Evolutionary conservation across 768 basidiomycete genomes (phyloP).

Genomic region (Trichaptum fuscoviolaceum): DNA sequence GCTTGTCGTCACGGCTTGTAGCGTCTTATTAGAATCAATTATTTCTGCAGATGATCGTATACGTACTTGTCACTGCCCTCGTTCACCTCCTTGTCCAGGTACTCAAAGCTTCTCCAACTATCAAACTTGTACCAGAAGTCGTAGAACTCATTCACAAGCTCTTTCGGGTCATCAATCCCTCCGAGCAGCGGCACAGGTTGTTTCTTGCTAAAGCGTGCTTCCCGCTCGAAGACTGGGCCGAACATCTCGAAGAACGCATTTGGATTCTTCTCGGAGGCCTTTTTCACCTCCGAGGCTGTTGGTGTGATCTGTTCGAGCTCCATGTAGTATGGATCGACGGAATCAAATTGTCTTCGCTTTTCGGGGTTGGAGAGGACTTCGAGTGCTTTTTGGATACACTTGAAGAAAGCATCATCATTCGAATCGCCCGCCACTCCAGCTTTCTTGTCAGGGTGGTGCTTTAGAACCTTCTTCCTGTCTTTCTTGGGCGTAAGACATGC

Average conservation of each 20-base stretch:
- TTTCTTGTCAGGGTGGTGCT: constrained; percentile 98
- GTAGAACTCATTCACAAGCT: constrained; percentile 88
- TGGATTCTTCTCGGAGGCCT: constrained; percentile 39
- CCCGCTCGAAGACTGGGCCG: constrained; percentile 80
- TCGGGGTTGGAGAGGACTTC: constrained; percentile 87
- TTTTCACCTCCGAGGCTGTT: constrained; percentile 52
- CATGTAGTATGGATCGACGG: constrained; percentile 77
- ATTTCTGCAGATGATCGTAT: background rate
- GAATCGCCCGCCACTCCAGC: constrained; percentile 69
- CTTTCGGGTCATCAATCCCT: constrained; percentile 61
- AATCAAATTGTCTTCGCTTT: constrained; percentile 92
- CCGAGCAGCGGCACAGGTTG: constrained; percentile 86
- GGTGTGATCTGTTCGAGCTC: constrained; percentile 74
- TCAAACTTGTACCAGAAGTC: constrained; percentile 99
- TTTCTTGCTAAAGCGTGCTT: constrained; percentile 85
- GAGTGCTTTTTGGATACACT: constrained; percentile 98
- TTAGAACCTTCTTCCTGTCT: constrained; percentile 99
- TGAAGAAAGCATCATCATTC: constrained; percentile 99
- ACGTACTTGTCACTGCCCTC: constrained; percentile 92
- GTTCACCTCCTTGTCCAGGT: constrained; percentile 96
- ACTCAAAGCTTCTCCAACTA: constrained; percentile 97
- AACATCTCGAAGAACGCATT: constrained; percentile 69
- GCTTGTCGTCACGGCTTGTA: constrained; percentile 91
- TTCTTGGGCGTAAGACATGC: background rate
- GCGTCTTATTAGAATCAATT: constrained; percentile 12